Conservation (phyloP, 257 asterid genomes). For the Rubia yunnanensis region DNA sequence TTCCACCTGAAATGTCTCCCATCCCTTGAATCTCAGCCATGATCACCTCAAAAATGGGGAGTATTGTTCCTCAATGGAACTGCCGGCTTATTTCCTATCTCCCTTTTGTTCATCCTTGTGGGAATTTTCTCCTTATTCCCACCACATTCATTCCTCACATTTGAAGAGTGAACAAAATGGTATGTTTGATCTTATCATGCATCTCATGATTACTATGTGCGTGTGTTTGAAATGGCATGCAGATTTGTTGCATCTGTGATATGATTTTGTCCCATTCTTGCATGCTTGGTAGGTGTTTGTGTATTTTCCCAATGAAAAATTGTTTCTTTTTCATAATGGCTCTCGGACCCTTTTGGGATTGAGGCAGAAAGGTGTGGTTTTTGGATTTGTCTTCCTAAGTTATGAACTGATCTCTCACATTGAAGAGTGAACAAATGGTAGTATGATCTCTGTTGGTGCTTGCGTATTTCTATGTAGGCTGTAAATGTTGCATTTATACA, state of each 20-base stretch:
- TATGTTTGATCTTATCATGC: not conserved
- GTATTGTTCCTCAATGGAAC: not conserved
- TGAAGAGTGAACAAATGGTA: slow-evolving; percentile 7
- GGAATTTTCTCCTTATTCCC: not conserved
- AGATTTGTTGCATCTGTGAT: not conserved
- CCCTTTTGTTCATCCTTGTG: not conserved
- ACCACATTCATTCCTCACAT: not conserved
- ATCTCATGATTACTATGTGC: not conserved
- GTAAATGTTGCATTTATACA: not conserved
- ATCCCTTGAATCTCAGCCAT: not conserved
- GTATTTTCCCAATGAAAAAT: too few species aligned
- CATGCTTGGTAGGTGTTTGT: too few species aligned
- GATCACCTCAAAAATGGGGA: not conserved
- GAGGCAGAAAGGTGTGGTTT: not conserved
- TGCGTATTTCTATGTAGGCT: not conserved
- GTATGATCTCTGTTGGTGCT: not conserved
- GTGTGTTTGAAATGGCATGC: not conserved
- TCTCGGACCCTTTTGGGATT: not conserved
- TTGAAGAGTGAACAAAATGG: slow-evolving; percentile 3
- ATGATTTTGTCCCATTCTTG: too few species aligned
- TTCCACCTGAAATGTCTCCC: slow-evolving; percentile 11
- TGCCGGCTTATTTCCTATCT: not conserved
- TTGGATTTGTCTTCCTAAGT: not conserved
- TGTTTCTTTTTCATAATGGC: not conserved
- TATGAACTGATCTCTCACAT: not conserved